A percentile compares a stretch with the other conserved stretches of the same genome.
Conservation (phyloP, 2,329 filamentous ascomycete genomes). For the Fusarium continuum region DNA sequence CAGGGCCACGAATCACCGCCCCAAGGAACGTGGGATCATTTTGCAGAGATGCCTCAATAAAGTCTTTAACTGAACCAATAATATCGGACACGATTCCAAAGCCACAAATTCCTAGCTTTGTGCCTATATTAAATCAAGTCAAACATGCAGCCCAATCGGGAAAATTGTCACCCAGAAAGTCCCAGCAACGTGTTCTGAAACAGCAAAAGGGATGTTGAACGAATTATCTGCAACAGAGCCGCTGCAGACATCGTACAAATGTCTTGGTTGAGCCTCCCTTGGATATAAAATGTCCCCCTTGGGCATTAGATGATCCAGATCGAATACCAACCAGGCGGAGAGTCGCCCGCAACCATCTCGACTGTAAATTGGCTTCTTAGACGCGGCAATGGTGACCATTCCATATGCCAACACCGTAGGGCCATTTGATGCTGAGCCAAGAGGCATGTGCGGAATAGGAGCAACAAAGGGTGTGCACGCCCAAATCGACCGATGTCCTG, state of each 20-base stretch:
- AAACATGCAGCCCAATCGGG: neutral
- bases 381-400: neutral
- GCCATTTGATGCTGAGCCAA: neutral
- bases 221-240: neutral
- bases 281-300: neutral
- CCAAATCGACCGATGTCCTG: no score
- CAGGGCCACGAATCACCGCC: rapidly evolving
- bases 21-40: no score
- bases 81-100: no score
- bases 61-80: no score
- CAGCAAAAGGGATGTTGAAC: constrained; percentile 5
- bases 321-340: neutral
- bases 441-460: neutral
- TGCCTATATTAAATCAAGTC: neutral
- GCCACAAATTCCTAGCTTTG: neutral
- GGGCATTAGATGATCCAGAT: neutral
- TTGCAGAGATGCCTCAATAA: no score
- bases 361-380: no score
- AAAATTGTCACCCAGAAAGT: neutral
- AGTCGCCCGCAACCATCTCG: neutral
- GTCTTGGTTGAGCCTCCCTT: constrained; percentile 23
- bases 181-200: neutral
- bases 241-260: neutral
- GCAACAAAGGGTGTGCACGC: neutral
- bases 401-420: neutral